These are phyloP conservation scores for Crassisporium funariophilum DNA, from an alignment of 768 basidiomycete genomes.

Conservation along the genomic window DNA sequence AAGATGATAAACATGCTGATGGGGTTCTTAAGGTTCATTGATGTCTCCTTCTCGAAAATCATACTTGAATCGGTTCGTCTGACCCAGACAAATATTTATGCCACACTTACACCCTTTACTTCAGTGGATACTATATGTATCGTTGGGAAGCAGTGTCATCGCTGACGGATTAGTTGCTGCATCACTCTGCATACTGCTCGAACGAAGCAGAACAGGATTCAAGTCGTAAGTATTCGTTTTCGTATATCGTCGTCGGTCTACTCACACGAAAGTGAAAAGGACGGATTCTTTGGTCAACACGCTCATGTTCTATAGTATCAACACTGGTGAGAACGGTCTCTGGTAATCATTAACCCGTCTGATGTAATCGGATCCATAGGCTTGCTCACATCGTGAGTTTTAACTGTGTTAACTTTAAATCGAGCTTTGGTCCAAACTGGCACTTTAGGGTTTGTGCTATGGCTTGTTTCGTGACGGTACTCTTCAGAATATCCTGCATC, in stretches of 20 bases:
- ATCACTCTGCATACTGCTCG: conserved; percentile 22
- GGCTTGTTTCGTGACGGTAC: conserved; percentile 29
- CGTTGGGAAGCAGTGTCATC: conserved; percentile 22
- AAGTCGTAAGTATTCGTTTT: conserved; percentile 18
- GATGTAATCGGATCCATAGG: conserved; percentile 9
- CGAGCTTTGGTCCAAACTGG: background rate
- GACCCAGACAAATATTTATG: background rate
- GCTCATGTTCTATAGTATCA: conserved; percentile 27
- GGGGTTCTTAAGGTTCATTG: conserved; percentile 20
- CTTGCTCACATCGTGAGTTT: conserved; percentile 24
- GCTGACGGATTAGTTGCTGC: conserved; percentile 24
- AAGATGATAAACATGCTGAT: background rate
- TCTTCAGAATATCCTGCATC: background rate
- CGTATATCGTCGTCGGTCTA: background rate
- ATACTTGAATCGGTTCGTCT: conserved; percentile 20
- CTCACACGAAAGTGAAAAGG: conserved; percentile 3
- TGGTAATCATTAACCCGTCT: no score
- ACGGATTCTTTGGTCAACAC: conserved; percentile 26
- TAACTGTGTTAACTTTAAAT: background rate
- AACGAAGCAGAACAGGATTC: conserved; percentile 22
- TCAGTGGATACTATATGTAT: conserved; percentile 25
- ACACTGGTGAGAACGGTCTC: conserved; percentile 18
- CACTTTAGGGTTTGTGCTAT: conserved; percentile 22
- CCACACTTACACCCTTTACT: background rate
- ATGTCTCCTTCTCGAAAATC: conserved; percentile 18